Evolutionary conservation across 2,329 filamentous ascomycete genomes (phyloP).

Genomic region (Diaporthe vaccinii): DNA sequence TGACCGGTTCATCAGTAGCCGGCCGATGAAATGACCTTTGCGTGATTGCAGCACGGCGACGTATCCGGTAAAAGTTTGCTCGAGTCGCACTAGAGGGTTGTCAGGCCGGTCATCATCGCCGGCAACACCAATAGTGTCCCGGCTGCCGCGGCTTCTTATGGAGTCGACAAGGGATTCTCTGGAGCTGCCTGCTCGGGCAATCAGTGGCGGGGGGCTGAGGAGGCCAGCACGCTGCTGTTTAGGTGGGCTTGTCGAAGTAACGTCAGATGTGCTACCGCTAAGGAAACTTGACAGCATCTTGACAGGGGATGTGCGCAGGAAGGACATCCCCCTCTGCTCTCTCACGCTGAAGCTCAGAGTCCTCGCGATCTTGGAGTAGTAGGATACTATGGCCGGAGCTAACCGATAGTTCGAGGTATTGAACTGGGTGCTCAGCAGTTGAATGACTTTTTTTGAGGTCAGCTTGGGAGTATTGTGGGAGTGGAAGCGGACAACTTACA

Average conservation of each 20-base stretch:
- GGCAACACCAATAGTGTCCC: slow-evolving; percentile 57
- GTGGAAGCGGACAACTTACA: slow-evolving; percentile 61
- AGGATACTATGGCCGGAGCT: slow-evolving; percentile 78
- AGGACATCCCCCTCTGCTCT: slow-evolving; percentile 75
- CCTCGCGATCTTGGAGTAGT: slow-evolving; percentile 82
- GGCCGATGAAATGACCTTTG: slow-evolving; percentile 88
- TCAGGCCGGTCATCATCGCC: slow-evolving; percentile 68
- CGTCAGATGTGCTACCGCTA: slow-evolving; percentile 67
- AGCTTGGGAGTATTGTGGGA: slow-evolving; percentile 45
- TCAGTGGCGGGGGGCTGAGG: slow-evolving; percentile 38
- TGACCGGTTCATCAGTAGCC: slow-evolving; percentile 77
- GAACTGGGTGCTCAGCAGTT: slow-evolving; percentile 79
- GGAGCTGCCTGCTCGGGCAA: slow-evolving; percentile 41
- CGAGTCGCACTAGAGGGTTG: slow-evolving; percentile 79
- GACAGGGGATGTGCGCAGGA: slow-evolving; percentile 86
- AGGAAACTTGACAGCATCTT: slow-evolving; percentile 91
- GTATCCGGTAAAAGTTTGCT: slow-evolving; percentile 88
- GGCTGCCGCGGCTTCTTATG: slow-evolving; percentile 62
- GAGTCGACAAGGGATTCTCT: slow-evolving; percentile 67
- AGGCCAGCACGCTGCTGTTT: slow-evolving; percentile 57
- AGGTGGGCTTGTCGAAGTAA: slow-evolving; percentile 52
- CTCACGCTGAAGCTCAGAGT: slow-evolving; percentile 75
- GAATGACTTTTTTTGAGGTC: slow-evolving; percentile 69
- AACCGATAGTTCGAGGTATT: slow-evolving; percentile 75
- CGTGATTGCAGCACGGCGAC: slow-evolving; percentile 85